phyloP scores from a whole-genome alignment of 331 rosid genomes.

The Quercus phellos region DNA sequence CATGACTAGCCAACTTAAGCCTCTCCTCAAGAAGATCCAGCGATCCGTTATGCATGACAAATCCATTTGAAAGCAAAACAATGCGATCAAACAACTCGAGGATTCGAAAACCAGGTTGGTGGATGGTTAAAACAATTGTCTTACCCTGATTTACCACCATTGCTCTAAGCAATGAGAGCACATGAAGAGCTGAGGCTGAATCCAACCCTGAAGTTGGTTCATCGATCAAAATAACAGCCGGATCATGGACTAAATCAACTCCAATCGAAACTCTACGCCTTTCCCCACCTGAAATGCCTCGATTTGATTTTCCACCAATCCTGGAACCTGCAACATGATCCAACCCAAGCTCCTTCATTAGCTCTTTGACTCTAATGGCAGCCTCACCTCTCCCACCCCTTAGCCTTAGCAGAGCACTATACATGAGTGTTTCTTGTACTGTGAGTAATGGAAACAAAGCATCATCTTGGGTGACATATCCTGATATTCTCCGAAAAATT shows the following conservation, averaged over 20 bases:
- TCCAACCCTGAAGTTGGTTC: constrained; percentile 98
- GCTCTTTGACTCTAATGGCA: constrained; percentile 51
- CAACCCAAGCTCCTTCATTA: constrained; percentile 82
- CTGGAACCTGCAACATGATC: constrained; percentile 69
- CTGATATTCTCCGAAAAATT: constrained; percentile 53
- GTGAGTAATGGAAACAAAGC: constrained; percentile 78
- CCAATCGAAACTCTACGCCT: constrained; percentile 90
- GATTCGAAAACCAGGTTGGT: constrained; percentile 91
- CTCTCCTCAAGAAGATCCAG: constrained; percentile 62
- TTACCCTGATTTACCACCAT: constrained; percentile 72
- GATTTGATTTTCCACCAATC: constrained; percentile 56
- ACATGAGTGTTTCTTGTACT: constrained; percentile 83
- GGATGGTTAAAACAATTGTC: constrained; percentile 78
- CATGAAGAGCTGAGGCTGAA: constrained; percentile 88
- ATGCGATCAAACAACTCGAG: constrained; percentile 60
- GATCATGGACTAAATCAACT: constrained; percentile 88
- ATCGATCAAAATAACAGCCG: constrained; percentile 77
- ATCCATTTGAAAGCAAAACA: constrained; percentile 67
- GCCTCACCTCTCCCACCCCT: constrained; percentile 47
- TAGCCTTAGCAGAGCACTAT: constrained; percentile 78
- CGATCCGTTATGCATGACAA: constrained; percentile 71
- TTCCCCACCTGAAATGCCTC: constrained; percentile 81
- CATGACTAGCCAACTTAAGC: constrained; percentile 53
- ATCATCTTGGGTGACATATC: constrained; percentile 82
- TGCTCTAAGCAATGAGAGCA: constrained; percentile 66